Percentiles rank a stretch among this genome's conserved stretches.
Evolutionary conservation across 2,329 filamentous ascomycete genomes (phyloP).

Genomic region (Spiromastix sp.): DNA sequence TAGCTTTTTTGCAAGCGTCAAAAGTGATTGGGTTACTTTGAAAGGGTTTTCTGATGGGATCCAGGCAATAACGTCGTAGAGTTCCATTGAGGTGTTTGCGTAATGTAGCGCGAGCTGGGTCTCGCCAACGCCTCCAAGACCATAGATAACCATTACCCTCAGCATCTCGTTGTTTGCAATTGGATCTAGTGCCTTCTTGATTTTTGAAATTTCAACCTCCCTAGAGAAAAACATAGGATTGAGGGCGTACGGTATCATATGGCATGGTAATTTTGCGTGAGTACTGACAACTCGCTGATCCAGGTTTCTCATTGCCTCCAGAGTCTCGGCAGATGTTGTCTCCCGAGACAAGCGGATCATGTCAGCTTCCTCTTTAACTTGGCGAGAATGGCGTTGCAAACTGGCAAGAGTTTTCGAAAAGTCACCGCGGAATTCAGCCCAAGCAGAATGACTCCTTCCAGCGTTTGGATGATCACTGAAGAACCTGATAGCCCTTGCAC

Average conservation of each 20-base stretch:
- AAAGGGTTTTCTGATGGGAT: constrained; percentile 5
- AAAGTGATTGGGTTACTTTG: constrained; percentile 1
- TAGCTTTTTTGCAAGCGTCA: constrained; percentile 2
- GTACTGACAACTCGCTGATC: too few relatives aligned
- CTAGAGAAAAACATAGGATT: constrained; percentile 6
- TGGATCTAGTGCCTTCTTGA: constrained; percentile 1
- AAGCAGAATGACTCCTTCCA: too few relatives aligned
- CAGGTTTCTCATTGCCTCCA: too few relatives aligned
- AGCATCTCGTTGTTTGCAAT: not conserved
- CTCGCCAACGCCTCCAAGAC: constrained; percentile 13
- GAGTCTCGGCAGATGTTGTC: too few relatives aligned
- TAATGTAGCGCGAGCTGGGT: constrained; percentile 12
- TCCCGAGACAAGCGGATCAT: too few relatives aligned
- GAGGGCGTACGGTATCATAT: constrained; percentile 7
- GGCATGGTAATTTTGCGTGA: too few relatives aligned
- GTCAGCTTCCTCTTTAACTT: too few relatives aligned
- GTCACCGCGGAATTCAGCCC: too few relatives aligned
- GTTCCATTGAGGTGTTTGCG: constrained; percentile 6
- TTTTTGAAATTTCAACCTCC: not conserved
- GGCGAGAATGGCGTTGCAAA: too few relatives aligned
- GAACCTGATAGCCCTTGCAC: too few relatives aligned
- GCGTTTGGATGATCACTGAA: too few relatives aligned
- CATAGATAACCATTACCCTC: constrained; percentile 7
- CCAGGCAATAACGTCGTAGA: constrained; percentile 7
- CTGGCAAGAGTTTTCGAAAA: too few relatives aligned